Base-by-base conservation (phyloP, 441 rosid species). In the Macaranga tanarius region DNA sequence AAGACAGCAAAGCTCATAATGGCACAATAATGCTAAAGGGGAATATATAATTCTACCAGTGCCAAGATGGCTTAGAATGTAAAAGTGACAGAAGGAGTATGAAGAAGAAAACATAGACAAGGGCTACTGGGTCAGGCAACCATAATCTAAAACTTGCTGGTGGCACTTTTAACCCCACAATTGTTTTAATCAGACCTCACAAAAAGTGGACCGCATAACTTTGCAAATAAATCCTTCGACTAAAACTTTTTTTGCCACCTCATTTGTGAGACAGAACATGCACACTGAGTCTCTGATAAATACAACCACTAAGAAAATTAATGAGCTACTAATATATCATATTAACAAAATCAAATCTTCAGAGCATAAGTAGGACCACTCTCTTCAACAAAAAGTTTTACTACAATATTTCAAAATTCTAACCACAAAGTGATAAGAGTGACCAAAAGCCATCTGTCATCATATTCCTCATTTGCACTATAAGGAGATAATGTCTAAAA, bases 1-100 rank as follows among this genome's bases (percentile, higher is more conserved):
- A 75, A 54, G 25, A 70, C 15, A 68, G 50, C 59, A 77, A 72
- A 58, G 55, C 44, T 62, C 34, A 7, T 10, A 42, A 64, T 61
- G 51, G 38, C 38, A 68, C 8, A 4, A 57, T 34, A 38, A 23
- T 12, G 47, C 34, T 54, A 57, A 31, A 2, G 22, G 38, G 7
- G 20, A 68, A 20, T 34, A 34, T 54, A 38, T 31, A 3, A 68
- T 54, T 51, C 17, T 20, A 38, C 4, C 26, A 34, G 10, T 22
- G 6, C 20, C 25, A 57, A 69, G 34, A 68, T 6, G 20, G 15
- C 28, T 28, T 65, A 48, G 42, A 64, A 65, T 12, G 10, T 17
- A 7, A 28, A 4, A 62, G 26, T n/a, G n/a, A 62, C 20, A 38
- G 40, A 38, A 31, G 31, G 16, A 25, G 42, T 17, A n/a, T 10